phyloP scores from a whole-genome alignment of 345 rosid genomes.

The Cardamine chenopodiifolia region DNA sequence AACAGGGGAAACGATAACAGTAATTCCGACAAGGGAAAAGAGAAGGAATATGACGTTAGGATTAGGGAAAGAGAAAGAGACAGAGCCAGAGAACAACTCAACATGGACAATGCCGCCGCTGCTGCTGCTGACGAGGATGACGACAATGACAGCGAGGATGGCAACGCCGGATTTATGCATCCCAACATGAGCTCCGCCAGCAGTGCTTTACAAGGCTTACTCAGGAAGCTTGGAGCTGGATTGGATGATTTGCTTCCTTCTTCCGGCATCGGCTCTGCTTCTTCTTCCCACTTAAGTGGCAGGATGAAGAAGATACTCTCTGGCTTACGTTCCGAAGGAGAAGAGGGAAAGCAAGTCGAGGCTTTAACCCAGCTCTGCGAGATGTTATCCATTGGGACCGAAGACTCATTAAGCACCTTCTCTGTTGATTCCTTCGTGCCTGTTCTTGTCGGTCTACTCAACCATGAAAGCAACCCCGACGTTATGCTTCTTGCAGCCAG shows the following conservation, averaged over 20 bases:
- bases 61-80: constrained; percentile 54
- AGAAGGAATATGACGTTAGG: constrained; percentile 82
- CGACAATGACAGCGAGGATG: constrained; percentile 89
- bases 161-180: constrained; percentile 74
- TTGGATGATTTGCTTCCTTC: constrained; percentile 91
- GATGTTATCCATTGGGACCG: constrained; percentile 95
- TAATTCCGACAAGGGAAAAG: constrained; percentile 82
- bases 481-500: constrained; percentile 99
- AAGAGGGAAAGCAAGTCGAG: constrained; percentile 99
- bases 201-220: constrained; percentile 89
- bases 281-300: constrained; percentile 82
- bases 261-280: constrained; percentile 75
- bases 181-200: constrained; percentile 94
- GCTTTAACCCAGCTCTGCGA: constrained; percentile 96
- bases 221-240: constrained; percentile 97
- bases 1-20: constrained; percentile 41
- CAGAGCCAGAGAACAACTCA: constrained; percentile 55
- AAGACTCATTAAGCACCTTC: constrained; percentile 90
- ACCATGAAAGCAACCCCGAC: constrained; percentile 95
- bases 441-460: constrained; percentile 86
- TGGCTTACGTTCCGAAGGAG: constrained; percentile 92
- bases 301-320: constrained; percentile 90
- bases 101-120: constrained; percentile 60
- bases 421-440: constrained; percentile 98
- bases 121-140: constrained; percentile 62